Evolutionary conservation across 768 basidiomycete species (phyloP).

Genomic region (Lepiota venenata): DNA sequence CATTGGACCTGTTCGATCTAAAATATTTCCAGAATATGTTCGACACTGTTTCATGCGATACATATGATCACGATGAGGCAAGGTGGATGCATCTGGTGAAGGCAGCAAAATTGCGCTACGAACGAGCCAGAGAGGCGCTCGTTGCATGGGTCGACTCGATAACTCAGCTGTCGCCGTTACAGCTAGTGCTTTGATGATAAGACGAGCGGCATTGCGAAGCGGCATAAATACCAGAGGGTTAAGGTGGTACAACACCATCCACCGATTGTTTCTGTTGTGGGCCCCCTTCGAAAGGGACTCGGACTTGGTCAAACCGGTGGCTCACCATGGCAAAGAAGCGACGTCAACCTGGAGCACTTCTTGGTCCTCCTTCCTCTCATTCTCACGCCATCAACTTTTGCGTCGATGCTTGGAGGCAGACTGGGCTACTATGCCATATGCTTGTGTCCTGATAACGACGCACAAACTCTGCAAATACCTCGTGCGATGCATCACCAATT

Average conservation of each 20-base stretch:
- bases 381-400: slow-evolving; percentile 3
- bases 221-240: slow-evolving; percentile 14
- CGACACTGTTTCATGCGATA: slow-evolving; percentile 11
- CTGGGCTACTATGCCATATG: slow-evolving; percentile 18
- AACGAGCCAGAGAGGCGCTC: slow-evolving; percentile 1
- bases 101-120: slow-evolving; percentile 9
- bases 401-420: slow-evolving; percentile 10
- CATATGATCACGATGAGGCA: slow-evolving; percentile 11
- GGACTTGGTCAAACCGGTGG: slow-evolving; percentile 8
- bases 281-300: slow-evolving; percentile 15
- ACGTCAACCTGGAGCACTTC: not conserved
- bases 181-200: slow-evolving; percentile 15
- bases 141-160: slow-evolving; percentile 17
- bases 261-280: slow-evolving; percentile 16
- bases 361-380: slow-evolving; percentile 14
- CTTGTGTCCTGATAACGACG: slow-evolving; percentile 15
- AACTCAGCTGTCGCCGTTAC: slow-evolving; percentile 15
- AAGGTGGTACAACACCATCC: slow-evolving; percentile 16
- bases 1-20: slow-evolving; percentile 14
- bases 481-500: too few species aligned
- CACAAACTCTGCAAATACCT: not conserved
- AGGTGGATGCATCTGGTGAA: slow-evolving; percentile 14
- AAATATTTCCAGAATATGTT: slow-evolving; percentile 9
- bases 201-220: slow-evolving; percentile 8
- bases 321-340: slow-evolving; percentile 11